Conservation (phyloP, 2,329 filamentous ascomycete species). For the Sphaceloma murrayae region DNA sequence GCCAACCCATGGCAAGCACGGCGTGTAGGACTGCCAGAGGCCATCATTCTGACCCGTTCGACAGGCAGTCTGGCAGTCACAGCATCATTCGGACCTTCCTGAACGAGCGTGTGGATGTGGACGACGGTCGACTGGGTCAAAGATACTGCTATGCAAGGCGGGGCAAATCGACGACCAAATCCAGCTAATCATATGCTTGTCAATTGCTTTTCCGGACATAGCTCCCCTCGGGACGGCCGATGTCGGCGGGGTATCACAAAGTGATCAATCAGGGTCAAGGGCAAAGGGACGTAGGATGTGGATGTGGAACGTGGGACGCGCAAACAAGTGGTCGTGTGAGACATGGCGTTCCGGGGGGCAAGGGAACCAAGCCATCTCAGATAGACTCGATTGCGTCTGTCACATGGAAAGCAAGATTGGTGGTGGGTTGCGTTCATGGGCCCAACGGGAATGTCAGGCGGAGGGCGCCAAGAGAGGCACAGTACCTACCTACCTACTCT, state of each 20-base stretch:
- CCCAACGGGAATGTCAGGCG: conserved; percentile 9
- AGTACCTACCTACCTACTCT: background rate
- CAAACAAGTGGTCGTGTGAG: background rate
- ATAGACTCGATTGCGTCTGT: conserved; percentile 9
- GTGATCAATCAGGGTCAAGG: too few species aligned
- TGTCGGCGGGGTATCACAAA: conserved; percentile 13
- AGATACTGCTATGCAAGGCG: conserved; percentile 14
- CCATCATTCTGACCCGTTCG: background rate
- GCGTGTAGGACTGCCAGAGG: background rate
- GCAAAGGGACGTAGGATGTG: too few species aligned
- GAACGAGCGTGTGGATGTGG: conserved; percentile 9
- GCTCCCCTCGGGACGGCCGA: conserved; percentile 10
- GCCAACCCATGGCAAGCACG: background rate
- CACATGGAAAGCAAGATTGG: background rate
- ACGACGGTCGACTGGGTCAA: conserved; percentile 6
- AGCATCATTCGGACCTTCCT: conserved; percentile 7
- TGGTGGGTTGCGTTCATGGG: conserved; percentile 3
- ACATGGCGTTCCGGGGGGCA: conserved; percentile 4
- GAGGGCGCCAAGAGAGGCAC: conserved; percentile 9
- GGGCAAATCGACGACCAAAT: conserved; percentile 5
- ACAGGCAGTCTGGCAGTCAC: background rate
- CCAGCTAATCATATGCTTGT: conserved; percentile 14
- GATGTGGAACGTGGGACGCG: background rate
- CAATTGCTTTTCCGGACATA: conserved; percentile 14
- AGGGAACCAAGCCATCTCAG: background rate